Conservation (phyloP, 129 eudicot species). For the Sambucus nigra region DNA sequence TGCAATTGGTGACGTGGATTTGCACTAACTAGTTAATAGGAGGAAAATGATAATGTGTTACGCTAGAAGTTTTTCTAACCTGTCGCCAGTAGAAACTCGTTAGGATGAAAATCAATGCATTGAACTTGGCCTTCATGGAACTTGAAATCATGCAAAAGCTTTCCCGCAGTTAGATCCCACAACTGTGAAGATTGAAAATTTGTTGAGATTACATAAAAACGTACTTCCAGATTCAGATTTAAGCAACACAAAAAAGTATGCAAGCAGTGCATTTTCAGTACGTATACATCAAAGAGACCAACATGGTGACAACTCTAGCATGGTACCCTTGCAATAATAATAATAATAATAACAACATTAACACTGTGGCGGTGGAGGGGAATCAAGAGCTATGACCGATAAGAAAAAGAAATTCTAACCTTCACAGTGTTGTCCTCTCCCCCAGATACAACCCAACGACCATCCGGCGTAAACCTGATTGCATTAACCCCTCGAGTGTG, state of each 20-base stretch:
- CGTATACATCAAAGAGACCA: background rate
- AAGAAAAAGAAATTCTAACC: conserved; percentile 32
- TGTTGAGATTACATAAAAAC: conserved; percentile 3
- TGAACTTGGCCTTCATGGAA: conserved; percentile 91
- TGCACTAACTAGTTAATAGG: background rate
- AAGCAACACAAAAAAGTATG: background rate
- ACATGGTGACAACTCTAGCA: no score
- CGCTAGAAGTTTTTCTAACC: conserved; percentile 28
- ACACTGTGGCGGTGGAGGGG: no score
- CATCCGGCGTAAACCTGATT: conserved; percentile 95
- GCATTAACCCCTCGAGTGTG: conserved; percentile 97
- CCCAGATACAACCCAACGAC: conserved; percentile 99
- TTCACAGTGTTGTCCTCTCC: conserved; percentile 98
- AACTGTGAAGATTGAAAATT: conserved; percentile 37
- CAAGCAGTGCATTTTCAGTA: background rate
- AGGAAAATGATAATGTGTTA: background rate
- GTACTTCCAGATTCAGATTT: background rate
- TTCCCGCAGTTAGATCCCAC: conserved; percentile 99
- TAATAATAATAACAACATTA: no score
- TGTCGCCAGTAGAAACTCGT: conserved; percentile 95
- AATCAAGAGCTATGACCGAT: no score
- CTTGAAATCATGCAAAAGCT: conserved; percentile 90
- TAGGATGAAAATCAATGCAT: conserved; percentile 95
- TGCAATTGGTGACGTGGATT: background rate
- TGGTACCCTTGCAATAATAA: no score